Evolutionary conservation across 2,329 filamentous ascomycete species (phyloP).

Genomic region (Ceratocystis harringtonii): DNA sequence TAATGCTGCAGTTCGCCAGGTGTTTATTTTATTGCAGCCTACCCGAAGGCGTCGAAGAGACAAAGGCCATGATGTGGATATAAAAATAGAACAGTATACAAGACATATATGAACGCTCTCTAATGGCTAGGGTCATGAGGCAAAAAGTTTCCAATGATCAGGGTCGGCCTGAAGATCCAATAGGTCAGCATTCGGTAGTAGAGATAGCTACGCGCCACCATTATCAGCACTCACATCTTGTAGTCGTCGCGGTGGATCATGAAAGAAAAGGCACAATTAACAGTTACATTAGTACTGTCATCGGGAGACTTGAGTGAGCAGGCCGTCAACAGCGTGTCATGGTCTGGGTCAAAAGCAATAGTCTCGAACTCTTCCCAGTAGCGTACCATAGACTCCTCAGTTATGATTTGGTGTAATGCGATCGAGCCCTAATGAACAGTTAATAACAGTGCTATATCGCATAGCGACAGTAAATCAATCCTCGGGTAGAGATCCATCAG

Average conservation of each 20-base stretch:
- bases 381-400: slow-evolving; percentile 83
- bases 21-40: neutral
- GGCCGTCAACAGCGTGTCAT: slow-evolving; percentile 89
- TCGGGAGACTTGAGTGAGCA: slow-evolving; percentile 78
- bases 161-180: slow-evolving; percentile 49
- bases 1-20: neutral
- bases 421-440: slow-evolving; percentile 59
- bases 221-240: slow-evolving; percentile 59
- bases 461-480: neutral
- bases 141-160: slow-evolving; percentile 94
- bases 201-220: neutral
- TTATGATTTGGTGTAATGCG: slow-evolving; percentile 86
- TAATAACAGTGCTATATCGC: neutral
- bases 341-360: slow-evolving; percentile 85
- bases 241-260: slow-evolving; percentile 89
- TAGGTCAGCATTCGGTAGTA: neutral
- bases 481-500: neutral
- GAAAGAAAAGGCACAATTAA: slow-evolving; percentile 95
- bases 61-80: neutral
- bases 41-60: neutral
- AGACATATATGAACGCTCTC: neutral
- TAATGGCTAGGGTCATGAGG: slow-evolving; percentile 51
- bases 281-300: slow-evolving; percentile 51
- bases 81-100: neutral
- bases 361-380: slow-evolving; percentile 99